Base-by-base conservation (phyloP, 768 basidiomycete species). In the Grammothele lineata region DNA sequence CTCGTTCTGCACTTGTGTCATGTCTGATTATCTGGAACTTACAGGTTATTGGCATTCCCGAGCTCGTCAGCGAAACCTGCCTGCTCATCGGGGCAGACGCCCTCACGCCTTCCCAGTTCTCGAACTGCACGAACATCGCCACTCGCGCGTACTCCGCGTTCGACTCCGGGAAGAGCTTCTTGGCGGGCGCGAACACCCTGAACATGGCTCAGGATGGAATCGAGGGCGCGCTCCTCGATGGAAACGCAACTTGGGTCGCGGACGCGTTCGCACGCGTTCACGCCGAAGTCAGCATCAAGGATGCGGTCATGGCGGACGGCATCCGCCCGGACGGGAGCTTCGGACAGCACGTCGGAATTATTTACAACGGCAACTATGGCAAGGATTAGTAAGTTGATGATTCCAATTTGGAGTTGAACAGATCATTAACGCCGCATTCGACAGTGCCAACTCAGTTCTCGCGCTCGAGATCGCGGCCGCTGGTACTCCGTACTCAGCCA, bases 201-300 rank as follows among this genome's bases (percentile, higher is more conserved):
- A 83, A 87, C 58, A 72, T 86, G 30, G 80, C 81, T 17, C 77
- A 74, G 54, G 75, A 83, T 39, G 78, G 80, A 11, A 76, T 83
- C 11, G 78, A 82, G 26, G 58, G 67, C 57, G 60, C 76, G 54
- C 32, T 70, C 68, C 46, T 67, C 40, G 61, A 48, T 22, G 27
- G 39, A 18, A 61, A 62, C 47, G 54, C 42, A 12, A 50, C 55
- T 27, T 15, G 60, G 10, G 39, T 69, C 14, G 37, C 40, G 21
- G 60, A 65, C 41, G 59, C 66, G 39, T 65, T 64, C 50, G 32
- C 44, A 18, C 45, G 51, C 75, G 68, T 81, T 14, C 81, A 85
- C 54, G 52, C 56, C 3, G 80, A 84, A 48, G 62, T 85, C 14
- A 63, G 71, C 10, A 64, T 87, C 15, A 62, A 73, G 40, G 67